Evolutionary conservation across 768 basidiomycete species (phyloP).

Genomic region (Strobilomyces echinocephalus): DNA sequence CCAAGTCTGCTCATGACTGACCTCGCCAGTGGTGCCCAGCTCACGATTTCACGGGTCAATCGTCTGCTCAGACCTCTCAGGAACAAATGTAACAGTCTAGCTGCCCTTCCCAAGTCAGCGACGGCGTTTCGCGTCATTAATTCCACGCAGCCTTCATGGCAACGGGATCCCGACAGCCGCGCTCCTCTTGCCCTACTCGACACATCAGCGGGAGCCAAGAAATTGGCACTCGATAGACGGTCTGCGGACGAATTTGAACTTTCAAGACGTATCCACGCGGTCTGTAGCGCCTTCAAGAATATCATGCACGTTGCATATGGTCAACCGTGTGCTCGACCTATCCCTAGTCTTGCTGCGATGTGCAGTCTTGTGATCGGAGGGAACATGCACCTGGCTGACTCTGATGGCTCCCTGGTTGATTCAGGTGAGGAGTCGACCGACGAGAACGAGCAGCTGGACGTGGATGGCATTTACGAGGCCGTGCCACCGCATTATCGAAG

Average conservation of each 20-base stretch:
- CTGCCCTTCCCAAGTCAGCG: slow-evolving; percentile 21
- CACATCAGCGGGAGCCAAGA: slow-evolving; percentile 33
- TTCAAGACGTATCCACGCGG: slow-evolving; percentile 45
- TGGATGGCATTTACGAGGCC: slow-evolving; percentile 45
- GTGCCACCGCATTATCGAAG: slow-evolving; percentile 50
- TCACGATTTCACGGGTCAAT: slow-evolving; percentile 39
- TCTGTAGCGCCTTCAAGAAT: slow-evolving; percentile 54
- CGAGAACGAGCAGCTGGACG: slow-evolving; percentile 23
- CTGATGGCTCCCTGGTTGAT: slow-evolving; percentile 10
- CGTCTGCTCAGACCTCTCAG: slow-evolving; percentile 46
- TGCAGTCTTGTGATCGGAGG: slow-evolving; percentile 47
- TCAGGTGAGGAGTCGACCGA: slow-evolving; percentile 24
- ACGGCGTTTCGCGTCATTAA: slow-evolving; percentile 11
- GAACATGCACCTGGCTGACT: slow-evolving; percentile 32
- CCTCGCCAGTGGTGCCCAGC: slow-evolving; percentile 18
- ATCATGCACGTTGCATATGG: slow-evolving; percentile 38
- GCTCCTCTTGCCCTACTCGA: slow-evolving; percentile 38
- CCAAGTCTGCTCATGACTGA: slow-evolving; percentile 13
- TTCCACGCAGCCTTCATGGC: slow-evolving; percentile 15
- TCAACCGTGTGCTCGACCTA: slow-evolving; percentile 11
- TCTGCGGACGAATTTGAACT: slow-evolving; percentile 37
- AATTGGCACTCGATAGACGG: slow-evolving; percentile 32
- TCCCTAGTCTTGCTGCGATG: slow-evolving; percentile 40
- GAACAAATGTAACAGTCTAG: slow-evolving; percentile 40
- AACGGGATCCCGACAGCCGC: slow-evolving; percentile 17